phyloP scores from a whole-genome alignment of 2,329 filamentous ascomycete genomes.

The Albifimbria verrucaria region DNA sequence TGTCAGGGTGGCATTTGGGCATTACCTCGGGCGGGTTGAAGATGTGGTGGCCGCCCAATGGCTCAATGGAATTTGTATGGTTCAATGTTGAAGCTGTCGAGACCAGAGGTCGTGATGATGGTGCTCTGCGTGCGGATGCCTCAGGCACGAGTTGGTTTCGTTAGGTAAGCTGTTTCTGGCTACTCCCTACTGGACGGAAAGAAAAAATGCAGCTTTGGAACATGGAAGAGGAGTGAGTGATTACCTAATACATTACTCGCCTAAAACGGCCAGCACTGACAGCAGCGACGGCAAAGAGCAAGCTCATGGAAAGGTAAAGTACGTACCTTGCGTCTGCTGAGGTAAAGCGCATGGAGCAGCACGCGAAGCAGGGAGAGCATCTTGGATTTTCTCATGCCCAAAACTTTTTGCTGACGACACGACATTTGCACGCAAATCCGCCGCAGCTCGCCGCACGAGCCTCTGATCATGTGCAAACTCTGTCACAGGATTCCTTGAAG shows the following conservation, averaged over 20 bases:
- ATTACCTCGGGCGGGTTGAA: constrained; percentile 29
- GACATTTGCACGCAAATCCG: constrained; percentile 40
- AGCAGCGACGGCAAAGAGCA: no score
- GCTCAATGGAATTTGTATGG: constrained; percentile 28
- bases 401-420: constrained; percentile 51
- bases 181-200: no score
- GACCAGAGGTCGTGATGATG: constrained; percentile 28
- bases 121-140: constrained; percentile 21
- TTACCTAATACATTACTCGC: no score
- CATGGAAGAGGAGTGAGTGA: background rate
- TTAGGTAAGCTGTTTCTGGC: background rate
- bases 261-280: no score
- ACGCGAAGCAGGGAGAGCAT: constrained; percentile 9
- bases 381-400: constrained; percentile 24
- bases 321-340: no score
- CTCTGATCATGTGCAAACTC: constrained; percentile 55
- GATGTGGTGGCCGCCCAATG: constrained; percentile 31
- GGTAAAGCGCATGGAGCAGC: no score
- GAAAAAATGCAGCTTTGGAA: no score
- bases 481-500: constrained; percentile 41
- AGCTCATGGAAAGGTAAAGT: no score
- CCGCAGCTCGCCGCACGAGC: constrained; percentile 42
- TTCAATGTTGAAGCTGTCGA: constrained; percentile 25
- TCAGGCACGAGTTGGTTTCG: constrained; percentile 24
- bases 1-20: background rate